These are phyloP conservation scores for Rhododendron griersonianum DNA, from an alignment of 148 eudicot genomes.

Conservation along the genomic window DNA sequence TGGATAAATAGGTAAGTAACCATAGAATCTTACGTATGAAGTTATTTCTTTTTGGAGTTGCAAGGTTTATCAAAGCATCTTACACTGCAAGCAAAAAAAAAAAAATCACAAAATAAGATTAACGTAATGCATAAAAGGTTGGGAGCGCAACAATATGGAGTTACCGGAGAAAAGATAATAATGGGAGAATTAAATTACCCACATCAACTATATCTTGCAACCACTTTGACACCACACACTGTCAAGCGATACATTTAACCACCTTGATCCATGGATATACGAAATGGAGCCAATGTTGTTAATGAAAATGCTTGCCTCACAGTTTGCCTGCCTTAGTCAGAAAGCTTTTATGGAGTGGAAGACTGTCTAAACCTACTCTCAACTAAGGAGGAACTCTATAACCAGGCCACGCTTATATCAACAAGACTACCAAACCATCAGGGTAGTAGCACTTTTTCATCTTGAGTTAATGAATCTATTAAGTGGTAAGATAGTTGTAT, in stretches of 20 bases:
- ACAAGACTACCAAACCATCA: background rate
- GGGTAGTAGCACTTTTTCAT: background rate
- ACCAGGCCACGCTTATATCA: background rate
- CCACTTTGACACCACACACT: background rate
- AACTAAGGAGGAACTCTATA: too few species aligned
- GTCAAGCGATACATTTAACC: too few species aligned
- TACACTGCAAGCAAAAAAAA: background rate
- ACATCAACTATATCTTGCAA: too few species aligned
- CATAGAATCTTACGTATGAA: background rate
- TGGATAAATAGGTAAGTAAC: background rate
- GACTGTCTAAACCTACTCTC: too few species aligned
- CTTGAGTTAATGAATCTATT: background rate
- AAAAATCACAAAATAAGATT: too few species aligned
- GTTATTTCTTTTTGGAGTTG: background rate
- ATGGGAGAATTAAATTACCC: too few species aligned
- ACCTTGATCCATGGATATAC: background rate
- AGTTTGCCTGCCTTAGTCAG: too few species aligned
- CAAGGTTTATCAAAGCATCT: background rate
- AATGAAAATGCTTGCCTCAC: background rate
- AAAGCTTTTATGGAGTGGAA: too few species aligned
- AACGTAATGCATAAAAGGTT: too few species aligned
- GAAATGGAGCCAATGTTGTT: background rate
- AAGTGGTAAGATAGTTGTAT: background rate
- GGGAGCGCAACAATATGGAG: too few species aligned
- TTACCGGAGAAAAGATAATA: too few species aligned